phyloP scores from a whole-genome alignment of 768 basidiomycete genomes.

The Gloeopeniophorella convolvens region DNA sequence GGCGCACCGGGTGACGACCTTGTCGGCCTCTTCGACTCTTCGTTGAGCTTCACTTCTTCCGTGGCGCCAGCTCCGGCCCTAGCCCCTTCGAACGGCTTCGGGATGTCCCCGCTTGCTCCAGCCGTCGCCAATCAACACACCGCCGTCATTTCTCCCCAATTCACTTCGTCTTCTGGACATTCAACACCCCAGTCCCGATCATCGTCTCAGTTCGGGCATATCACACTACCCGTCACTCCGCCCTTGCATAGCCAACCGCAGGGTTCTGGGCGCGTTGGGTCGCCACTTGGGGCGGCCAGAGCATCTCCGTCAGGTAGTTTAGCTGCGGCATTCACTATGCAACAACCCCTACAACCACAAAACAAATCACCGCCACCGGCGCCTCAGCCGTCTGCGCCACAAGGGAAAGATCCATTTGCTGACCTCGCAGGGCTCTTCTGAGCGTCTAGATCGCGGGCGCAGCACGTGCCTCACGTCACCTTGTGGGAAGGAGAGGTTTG shows the following conservation, averaged over 20 bases:
- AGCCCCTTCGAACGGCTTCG: conserved; percentile 2
- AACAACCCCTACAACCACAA: conserved; percentile 13
- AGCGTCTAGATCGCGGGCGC: neutral
- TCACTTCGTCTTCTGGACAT: conserved; percentile 2
- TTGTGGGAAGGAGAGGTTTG: too few species aligned
- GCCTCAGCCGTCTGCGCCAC: conserved; percentile 26
- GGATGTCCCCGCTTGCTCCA: neutral
- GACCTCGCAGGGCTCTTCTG: conserved; percentile 75
- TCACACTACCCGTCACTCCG: conserved; percentile 20
- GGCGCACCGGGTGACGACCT: conserved; percentile 47
- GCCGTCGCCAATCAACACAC: conserved; percentile 1
- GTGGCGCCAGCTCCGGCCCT: neutral
- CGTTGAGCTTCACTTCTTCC: conserved; percentile 7
- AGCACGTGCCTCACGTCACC: too few species aligned
- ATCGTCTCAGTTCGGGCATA: conserved; percentile 15
- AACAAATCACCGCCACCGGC: conserved; percentile 10
- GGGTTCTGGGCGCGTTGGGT: conserved; percentile 8
- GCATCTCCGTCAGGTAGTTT: conserved; percentile 2
- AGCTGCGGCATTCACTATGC: conserved; percentile 2
- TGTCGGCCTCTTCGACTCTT: conserved; percentile 48
- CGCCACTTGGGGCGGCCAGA: neutral
- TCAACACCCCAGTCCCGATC: neutral
- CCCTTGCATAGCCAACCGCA: conserved; percentile 13
- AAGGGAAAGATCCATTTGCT: conserved; percentile 77
- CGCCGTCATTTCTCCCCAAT: conserved; percentile 6